phyloP scores from a whole-genome alignment of 176 grass and related monocot species.

The Saccharum spontaneum region DNA sequence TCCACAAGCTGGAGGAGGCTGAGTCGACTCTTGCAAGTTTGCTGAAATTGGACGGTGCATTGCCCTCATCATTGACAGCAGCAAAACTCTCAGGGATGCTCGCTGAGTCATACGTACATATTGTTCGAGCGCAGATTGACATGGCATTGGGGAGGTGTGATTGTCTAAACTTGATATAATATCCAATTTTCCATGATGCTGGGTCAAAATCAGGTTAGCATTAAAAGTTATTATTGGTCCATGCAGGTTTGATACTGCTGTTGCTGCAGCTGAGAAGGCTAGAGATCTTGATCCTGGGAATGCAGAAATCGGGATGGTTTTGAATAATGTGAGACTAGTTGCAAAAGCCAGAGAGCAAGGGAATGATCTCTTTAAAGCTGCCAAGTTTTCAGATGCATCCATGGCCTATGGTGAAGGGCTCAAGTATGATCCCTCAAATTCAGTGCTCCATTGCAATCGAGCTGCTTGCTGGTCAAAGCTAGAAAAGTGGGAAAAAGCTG shows the following conservation, averaged over 20 bases:
- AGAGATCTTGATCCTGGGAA: conserved; percentile 67
- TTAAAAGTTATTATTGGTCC: conserved; percentile 31
- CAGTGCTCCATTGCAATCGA: conserved; percentile 90
- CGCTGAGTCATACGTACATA: conserved; percentile 61
- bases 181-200: conserved; percentile 19
- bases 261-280: conserved; percentile 78
- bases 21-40: conserved; percentile 58
- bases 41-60: conserved; percentile 54
- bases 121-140: conserved; percentile 84
- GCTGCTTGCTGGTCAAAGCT: conserved; percentile 92
- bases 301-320: conserved; percentile 52
- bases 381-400: conserved; percentile 80
- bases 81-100: conserved; percentile 69
- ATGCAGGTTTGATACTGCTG: conserved; percentile 83
- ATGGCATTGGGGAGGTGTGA: conserved; percentile 89
- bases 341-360: conserved; percentile 78
- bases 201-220: neutral
- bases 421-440: conserved; percentile 76
- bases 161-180: conserved; percentile 23
- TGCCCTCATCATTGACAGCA: conserved; percentile 38
- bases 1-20: conserved; percentile 84
- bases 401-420: conserved; percentile 94
- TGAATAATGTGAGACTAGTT: conserved; percentile 77
- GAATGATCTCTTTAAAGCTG: conserved; percentile 86
- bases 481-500: conserved; percentile 73